Evolutionary conservation across 2,329 filamentous ascomycete genomes (phyloP).

Genomic region (Chrysoporthe cubensis): DNA sequence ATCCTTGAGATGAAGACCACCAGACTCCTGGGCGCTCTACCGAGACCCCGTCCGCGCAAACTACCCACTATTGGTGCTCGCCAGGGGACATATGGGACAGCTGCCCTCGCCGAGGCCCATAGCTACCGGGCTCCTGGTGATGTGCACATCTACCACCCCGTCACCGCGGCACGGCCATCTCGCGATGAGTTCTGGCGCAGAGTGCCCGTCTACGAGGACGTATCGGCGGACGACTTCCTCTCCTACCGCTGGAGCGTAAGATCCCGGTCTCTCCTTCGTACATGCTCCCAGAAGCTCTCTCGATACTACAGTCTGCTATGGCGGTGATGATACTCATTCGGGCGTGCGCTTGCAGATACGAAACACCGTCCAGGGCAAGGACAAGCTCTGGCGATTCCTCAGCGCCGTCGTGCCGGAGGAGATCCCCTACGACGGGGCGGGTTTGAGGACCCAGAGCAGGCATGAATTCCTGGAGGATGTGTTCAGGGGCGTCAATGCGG

Average conservation of each 20-base stretch:
- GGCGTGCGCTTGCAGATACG: not conserved
- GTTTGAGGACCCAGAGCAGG: conserved; percentile 46
- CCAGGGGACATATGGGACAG: not conserved
- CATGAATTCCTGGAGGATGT: conserved; percentile 60
- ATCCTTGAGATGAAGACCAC: not conserved
- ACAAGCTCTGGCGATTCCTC: conserved; percentile 54
- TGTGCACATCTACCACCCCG: not conserved
- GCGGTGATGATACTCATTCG: not conserved
- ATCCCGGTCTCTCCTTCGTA: conserved; percentile 18
- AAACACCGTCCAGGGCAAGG: conserved; percentile 53
- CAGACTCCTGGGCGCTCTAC: conserved; percentile 1
- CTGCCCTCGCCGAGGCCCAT: not conserved
- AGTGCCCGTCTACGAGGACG: conserved; percentile 53
- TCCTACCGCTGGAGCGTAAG: conserved; percentile 60
- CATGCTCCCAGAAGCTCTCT: not conserved
- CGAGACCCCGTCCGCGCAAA: not conserved
- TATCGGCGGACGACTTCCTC: conserved; percentile 52
- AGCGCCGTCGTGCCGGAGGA: conserved; percentile 51
- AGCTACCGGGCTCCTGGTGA: not conserved
- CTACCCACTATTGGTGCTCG: not conserved
- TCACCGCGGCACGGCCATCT: not conserved
- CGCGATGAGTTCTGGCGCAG: conserved; percentile 54
- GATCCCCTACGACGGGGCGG: conserved; percentile 45
- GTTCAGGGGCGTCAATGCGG: conserved; percentile 52
- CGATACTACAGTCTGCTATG: too few species aligned